phyloP scores from a whole-genome alignment of 2,329 filamentous ascomycete species.

The Diaporthe citri region DNA sequence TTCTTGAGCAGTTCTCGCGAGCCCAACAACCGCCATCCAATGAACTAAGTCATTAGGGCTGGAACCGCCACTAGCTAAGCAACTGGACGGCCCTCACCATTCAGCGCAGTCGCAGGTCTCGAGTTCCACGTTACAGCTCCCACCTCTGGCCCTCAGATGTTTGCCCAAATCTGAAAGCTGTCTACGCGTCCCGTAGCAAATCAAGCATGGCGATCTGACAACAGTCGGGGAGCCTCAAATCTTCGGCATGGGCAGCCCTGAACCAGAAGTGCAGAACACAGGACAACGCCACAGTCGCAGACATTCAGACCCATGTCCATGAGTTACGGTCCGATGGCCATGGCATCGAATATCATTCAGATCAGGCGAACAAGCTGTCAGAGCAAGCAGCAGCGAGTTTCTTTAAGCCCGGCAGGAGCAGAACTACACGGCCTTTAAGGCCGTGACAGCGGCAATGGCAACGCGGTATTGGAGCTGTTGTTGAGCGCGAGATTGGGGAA shows the following conservation, averaged over 20 bases:
- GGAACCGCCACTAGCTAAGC: slow-evolving; percentile 13
- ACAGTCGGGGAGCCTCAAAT: neutral
- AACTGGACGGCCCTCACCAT: slow-evolving; percentile 13
- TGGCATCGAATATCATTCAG: slow-evolving; percentile 13
- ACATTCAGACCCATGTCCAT: neutral
- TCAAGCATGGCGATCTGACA: neutral
- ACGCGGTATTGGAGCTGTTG: neutral
- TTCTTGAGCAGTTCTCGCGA: slow-evolving; percentile 24
- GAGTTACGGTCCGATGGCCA: slow-evolving; percentile 6
- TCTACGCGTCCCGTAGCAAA: neutral
- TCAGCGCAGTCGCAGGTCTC: neutral
- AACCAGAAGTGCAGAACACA: neutral
- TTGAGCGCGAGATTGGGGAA: neutral
- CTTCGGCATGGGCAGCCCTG: slow-evolving; percentile 1
- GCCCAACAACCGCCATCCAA: neutral
- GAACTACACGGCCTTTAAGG: neutral
- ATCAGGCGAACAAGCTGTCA: slow-evolving; percentile 28
- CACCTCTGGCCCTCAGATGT: neutral
- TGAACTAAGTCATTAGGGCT: neutral
- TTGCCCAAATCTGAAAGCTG: neutral
- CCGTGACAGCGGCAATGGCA: neutral
- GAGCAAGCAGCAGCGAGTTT: neutral
- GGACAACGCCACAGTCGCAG: slow-evolving; percentile 1
- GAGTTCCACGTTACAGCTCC: neutral
- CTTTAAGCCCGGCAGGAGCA: neutral